Conservation (phyloP, 768 basidiomycete species). For the Pholiota microspora region DNA sequence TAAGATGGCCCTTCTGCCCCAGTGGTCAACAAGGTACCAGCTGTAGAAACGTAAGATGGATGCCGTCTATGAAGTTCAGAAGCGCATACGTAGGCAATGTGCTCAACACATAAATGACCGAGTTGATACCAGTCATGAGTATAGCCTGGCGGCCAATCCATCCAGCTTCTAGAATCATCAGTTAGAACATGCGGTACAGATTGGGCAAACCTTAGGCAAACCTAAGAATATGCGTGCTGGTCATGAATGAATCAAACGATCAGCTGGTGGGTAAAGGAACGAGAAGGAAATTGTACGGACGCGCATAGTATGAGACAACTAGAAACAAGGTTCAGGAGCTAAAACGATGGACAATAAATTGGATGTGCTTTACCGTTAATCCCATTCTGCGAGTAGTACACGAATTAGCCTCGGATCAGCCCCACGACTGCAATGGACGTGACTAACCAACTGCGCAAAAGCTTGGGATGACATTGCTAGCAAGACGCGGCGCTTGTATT, state of each 20-base stretch:
- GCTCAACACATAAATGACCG: constrained; percentile 74
- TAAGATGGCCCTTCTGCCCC: constrained; percentile 86
- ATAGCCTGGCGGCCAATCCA: constrained; percentile 94
- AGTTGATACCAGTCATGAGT: constrained; percentile 94
- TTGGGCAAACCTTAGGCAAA: constrained; percentile 24
- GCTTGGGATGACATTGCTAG: constrained; percentile 95
- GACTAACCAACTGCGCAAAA: constrained; percentile 87
- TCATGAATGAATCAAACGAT: not conserved
- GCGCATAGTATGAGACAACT: constrained; percentile 95
- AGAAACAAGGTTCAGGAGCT: constrained; percentile 4
- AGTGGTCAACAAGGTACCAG: constrained; percentile 92
- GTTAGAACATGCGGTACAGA: constrained; percentile 5
- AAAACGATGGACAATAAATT: constrained; percentile 6
- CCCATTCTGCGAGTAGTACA: constrained; percentile 66
- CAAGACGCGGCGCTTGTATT: constrained; percentile 83
- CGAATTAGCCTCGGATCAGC: constrained; percentile 12
- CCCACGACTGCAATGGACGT: not conserved
- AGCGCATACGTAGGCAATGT: constrained; percentile 78
- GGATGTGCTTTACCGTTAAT: constrained; percentile 71
- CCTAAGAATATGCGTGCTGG: constrained; percentile 90
- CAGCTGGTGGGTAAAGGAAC: constrained; percentile 2
- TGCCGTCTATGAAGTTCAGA: not conserved
- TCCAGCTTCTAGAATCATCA: constrained; percentile 67
- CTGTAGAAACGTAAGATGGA: constrained; percentile 35
- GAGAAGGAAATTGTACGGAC: constrained; percentile 43